Base-by-base conservation (phyloP, 805 yeast genomes). In the Scheffersomyces ergatensis region DNA sequence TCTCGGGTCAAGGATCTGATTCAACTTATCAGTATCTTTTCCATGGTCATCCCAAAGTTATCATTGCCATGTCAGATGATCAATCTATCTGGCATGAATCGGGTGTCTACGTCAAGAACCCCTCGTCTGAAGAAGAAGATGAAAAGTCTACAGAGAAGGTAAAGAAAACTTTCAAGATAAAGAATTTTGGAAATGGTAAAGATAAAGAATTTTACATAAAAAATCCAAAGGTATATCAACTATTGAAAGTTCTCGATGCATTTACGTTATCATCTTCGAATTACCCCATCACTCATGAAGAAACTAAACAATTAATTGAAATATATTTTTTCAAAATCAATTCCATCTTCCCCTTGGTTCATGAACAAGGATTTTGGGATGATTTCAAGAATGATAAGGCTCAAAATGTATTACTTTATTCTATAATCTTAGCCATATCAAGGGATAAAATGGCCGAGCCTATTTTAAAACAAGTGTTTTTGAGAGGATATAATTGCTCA, bases 261-360 rank as follows among this genome's bases (percentile, higher is more conserved):
- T 65, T 65, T 45, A 61, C 65, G 7, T 43, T 64, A 16, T 42
- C 55, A 5, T 44, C 50, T n/a, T 48, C 53, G 2, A 56, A 51
- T 33, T 60, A 46, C 36, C 52, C 47, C 7, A 49, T 64, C 18
- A 39, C 44, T 12, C 26, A 37, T 7, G 37, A 40, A 6, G 63
- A 63, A 35, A 43, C 49, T 18, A 37, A 42, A 7, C 47, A 49
- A 34, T 45, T 65, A 16, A 33, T 62, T 3, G 52, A 57, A 23
- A 27, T 65, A 3, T 66, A 51, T 46, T 66, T 66, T 43, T 51
- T 46, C 44, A 62, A 63, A 37, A 38, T 65, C 19, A 64, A 66
- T 50, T 48, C 53, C n/a, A 47, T 65, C 4, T 55, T 66, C 37
- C 70, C 72, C 4, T 40, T 66, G 12, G 51, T 66, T 8, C 48